Evolutionary conservation across 2,329 filamentous ascomycete genomes (phyloP).

Genomic region (Monosporascus sp.): DNA sequence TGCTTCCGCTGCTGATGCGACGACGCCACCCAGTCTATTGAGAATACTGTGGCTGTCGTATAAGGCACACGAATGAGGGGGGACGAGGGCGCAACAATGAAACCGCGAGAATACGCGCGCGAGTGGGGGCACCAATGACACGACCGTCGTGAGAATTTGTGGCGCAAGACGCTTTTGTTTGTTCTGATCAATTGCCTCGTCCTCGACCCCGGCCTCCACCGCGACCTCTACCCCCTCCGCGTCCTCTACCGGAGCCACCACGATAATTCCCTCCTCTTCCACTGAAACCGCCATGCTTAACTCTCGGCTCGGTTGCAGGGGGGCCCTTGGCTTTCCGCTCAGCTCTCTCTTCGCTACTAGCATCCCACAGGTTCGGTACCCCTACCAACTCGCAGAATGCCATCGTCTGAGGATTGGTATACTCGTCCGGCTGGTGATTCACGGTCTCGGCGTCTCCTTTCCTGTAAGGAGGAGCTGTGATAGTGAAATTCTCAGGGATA

Average conservation of each 20-base stretch:
- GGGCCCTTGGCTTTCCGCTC: constrained; percentile 55
- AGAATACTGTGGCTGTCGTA: neutral
- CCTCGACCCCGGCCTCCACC: constrained; percentile 30
- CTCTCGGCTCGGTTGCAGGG: constrained; percentile 29
- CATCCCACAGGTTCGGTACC: constrained; percentile 70
- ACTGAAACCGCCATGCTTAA: constrained; percentile 8
- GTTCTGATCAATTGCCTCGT: constrained; percentile 18
- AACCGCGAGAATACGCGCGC: neutral
- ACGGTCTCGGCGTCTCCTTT: constrained; percentile 50
- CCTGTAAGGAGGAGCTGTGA: constrained; percentile 69
- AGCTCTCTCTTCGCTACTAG: constrained; percentile 63
- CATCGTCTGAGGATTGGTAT: constrained; percentile 81
- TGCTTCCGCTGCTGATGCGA: neutral
- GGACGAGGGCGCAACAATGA: neutral
- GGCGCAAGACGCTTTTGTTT: neutral
- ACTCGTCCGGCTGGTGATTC: constrained; percentile 65
- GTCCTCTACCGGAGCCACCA: constrained; percentile 15
- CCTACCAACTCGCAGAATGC: constrained; percentile 73
- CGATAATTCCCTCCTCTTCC: constrained; percentile 12
- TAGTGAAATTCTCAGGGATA: constrained; percentile 72
- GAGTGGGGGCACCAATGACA: neutral
- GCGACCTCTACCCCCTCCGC: constrained; percentile 24
- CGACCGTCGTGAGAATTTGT: neutral
- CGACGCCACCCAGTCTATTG: neutral
- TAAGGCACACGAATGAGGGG: neutral